Evolutionary conservation across 495 filamentous ascomycete genomes (phyloP).

Genomic region (Aspergillus saccharolyticus): DNA sequence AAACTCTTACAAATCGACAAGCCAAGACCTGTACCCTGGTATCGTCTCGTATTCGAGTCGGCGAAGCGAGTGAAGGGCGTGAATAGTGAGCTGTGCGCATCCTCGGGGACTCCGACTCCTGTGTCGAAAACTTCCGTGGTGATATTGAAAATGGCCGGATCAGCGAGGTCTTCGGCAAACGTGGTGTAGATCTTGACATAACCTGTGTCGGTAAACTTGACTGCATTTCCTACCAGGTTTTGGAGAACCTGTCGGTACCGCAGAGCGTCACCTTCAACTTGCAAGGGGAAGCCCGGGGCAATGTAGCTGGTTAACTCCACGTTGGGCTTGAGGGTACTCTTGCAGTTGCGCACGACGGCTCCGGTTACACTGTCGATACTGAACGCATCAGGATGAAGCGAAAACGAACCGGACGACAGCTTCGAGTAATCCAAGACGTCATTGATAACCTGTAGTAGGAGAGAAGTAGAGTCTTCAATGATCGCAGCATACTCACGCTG

Average conservation of each 20-base stretch:
- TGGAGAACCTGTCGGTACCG: slow-evolving; percentile 77
- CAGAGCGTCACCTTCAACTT: slow-evolving; percentile 63
- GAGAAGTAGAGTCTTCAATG: slow-evolving; percentile 74
- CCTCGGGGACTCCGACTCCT: slow-evolving; percentile 79
- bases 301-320: slow-evolving; percentile 51
- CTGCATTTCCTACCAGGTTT: slow-evolving; percentile 82
- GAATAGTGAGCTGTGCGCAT: slow-evolving; percentile 67
- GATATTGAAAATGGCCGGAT: slow-evolving; percentile 36
- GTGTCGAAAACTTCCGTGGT: slow-evolving; percentile 64
- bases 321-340: slow-evolving; percentile 52
- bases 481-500: slow-evolving; percentile 73
- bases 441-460: slow-evolving; percentile 82
- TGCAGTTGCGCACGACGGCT: slow-evolving; percentile 49
- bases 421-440: slow-evolving; percentile 88
- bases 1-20: slow-evolving; percentile 77
- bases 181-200: slow-evolving; percentile 51
- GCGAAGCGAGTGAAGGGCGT: slow-evolving; percentile 85
- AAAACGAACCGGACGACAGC: slow-evolving; percentile 80
- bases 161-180: slow-evolving; percentile 47
- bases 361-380: slow-evolving; percentile 56
- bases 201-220: slow-evolving; percentile 79
- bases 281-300: slow-evolving; percentile 36
- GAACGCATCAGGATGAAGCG: slow-evolving; percentile 63
- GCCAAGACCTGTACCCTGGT: slow-evolving; percentile 78
- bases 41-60: slow-evolving; percentile 65